Conservation (phyloP, 2,329 filamentous ascomycete genomes). For the Fusarium staphyleae region DNA sequence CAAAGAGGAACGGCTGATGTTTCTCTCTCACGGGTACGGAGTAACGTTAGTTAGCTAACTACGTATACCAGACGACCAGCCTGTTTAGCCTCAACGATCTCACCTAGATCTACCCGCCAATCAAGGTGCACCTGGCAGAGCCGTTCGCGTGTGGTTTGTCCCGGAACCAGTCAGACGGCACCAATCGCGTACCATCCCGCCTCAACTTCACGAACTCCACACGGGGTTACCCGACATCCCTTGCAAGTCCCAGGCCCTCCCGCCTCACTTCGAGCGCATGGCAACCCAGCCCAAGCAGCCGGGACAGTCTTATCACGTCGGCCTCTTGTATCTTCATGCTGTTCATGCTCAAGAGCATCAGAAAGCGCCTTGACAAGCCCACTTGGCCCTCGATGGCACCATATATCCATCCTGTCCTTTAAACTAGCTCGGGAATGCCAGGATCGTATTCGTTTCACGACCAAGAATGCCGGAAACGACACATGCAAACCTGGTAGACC, state of each 20-base stretch:
- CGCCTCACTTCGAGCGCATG: constrained; percentile 38
- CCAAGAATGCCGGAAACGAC: constrained; percentile 1
- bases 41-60: too few relatives aligned
- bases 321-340: too few relatives aligned
- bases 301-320: constrained; percentile 16
- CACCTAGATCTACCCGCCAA: constrained; percentile 35
- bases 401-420: not conserved
- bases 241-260: constrained; percentile 35
- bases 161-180: constrained; percentile 42
- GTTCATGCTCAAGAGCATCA: not conserved
- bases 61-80: not conserved
- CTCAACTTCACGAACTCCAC: constrained; percentile 37
- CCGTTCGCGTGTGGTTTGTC: constrained; percentile 32
- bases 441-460: not conserved
- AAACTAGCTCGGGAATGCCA: not conserved
- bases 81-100: constrained; percentile 21
- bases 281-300: constrained; percentile 30
- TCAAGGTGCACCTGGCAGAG: constrained; percentile 24
- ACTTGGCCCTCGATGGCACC: not conserved
- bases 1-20: not conserved
- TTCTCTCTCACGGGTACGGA: too few relatives aligned
- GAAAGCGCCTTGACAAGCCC: not conserved
- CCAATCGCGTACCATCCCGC: constrained; percentile 43
- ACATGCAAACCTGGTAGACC: constrained; percentile 14
- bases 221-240: constrained; percentile 42